Evolutionary conservation across 2,329 filamentous ascomycete genomes (phyloP).

Genomic region (Ceratocystis papillata): DNA sequence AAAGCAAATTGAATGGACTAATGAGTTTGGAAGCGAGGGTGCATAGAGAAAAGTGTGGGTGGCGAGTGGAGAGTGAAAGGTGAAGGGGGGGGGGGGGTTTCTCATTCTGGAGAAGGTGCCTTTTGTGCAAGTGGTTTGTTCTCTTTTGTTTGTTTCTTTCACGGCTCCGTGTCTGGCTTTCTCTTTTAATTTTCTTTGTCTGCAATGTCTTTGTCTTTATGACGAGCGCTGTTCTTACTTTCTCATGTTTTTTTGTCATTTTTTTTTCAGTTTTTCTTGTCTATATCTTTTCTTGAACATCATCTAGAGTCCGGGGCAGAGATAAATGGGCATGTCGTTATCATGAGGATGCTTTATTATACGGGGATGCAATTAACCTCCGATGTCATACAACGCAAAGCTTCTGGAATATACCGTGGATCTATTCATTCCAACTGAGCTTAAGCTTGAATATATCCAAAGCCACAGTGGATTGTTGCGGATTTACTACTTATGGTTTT

Average conservation of each 20-base stretch:
- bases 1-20: slow-evolving; percentile 83
- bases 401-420: too few relatives aligned
- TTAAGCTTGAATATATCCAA: too few relatives aligned
- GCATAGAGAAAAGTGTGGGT: slow-evolving; percentile 31
- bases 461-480: too few relatives aligned
- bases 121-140: slow-evolving; percentile 3
- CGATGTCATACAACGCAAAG: too few relatives aligned
- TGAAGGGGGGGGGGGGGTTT: too few relatives aligned
- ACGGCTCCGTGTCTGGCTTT: not conserved
- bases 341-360: not conserved
- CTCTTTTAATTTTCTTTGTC: slow-evolving; percentile 10
- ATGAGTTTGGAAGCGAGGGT: slow-evolving; percentile 91
- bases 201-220: slow-evolving; percentile 1
- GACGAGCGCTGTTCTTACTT: slow-evolving; percentile 1
- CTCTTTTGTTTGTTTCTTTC: not conserved
- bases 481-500: too few relatives aligned
- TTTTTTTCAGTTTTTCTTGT: not conserved
- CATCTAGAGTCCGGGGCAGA: not conserved
- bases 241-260: not conserved
- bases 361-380: too few relatives aligned
- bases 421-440: too few relatives aligned
- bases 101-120: too few relatives aligned
- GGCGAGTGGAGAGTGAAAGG: too few relatives aligned
- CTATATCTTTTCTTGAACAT: slow-evolving; percentile 15
- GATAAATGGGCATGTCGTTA: not conserved